These are phyloP conservation scores for Ophiostoma sp. DNA, from an alignment of 2,329 filamentous ascomycete species.

Conservation along the genomic window DNA sequence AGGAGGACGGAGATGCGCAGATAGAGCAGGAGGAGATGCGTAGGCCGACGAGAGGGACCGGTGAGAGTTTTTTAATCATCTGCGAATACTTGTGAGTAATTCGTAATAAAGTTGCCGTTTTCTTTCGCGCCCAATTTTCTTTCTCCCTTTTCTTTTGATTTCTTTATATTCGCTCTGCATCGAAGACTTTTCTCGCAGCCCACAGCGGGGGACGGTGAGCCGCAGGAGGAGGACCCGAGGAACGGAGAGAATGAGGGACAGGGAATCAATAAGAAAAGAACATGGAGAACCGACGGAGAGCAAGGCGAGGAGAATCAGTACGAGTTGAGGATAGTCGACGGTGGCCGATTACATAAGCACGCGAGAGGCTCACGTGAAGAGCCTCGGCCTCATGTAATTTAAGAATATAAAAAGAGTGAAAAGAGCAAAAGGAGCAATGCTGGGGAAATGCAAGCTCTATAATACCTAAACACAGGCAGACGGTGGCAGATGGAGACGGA, in stretches of 20 bases:
- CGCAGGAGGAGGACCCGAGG: too few relatives aligned
- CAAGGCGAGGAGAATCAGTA: too few relatives aligned
- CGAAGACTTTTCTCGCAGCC: background rate
- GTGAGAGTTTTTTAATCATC: too few relatives aligned
- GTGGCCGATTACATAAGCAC: too few relatives aligned
- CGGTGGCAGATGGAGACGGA: background rate
- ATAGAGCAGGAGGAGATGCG: background rate
- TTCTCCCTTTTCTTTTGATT: background rate
- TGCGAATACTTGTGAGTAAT: background rate
- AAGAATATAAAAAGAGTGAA: too few relatives aligned
- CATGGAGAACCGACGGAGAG: too few relatives aligned
- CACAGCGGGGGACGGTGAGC: too few relatives aligned
- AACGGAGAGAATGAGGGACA: too few relatives aligned
- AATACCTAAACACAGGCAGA: background rate
- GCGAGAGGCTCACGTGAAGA: background rate
- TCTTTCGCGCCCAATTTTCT: background rate
- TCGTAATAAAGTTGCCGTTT: background rate
- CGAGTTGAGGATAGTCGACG: too few relatives aligned
- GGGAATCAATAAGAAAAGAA: too few relatives aligned
- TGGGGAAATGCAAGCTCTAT: background rate
- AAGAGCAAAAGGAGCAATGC: background rate
- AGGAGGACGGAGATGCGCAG: background rate
- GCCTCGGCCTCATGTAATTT: background rate
- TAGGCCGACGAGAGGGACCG: background rate
- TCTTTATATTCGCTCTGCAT: slow-evolving; percentile 1